phyloP scores from a whole-genome alignment of 2,329 filamentous ascomycete genomes.

The Lecanicillium sp. region DNA sequence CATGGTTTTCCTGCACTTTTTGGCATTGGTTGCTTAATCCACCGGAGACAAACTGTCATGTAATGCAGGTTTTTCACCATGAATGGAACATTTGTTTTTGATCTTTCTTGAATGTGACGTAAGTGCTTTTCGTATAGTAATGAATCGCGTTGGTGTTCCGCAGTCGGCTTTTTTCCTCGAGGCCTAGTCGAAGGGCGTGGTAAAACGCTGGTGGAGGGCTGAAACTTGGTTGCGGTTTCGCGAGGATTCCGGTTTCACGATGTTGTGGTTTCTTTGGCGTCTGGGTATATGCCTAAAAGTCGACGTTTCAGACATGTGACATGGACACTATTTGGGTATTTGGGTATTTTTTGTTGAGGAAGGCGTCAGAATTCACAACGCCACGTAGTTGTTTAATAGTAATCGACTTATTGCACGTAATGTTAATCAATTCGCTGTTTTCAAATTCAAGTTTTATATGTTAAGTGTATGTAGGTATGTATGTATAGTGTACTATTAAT shows the following conservation, averaged over 20 bases:
- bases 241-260: neutral
- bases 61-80: slow-evolving; percentile 13
- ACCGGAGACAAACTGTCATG: no score
- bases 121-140: no score
- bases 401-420: no score
- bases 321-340: no score
- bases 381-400: no score
- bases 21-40: neutral
- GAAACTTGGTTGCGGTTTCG: slow-evolving; percentile 8
- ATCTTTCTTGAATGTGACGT: neutral
- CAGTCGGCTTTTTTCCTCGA: neutral
- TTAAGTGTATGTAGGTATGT: neutral
- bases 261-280: neutral
- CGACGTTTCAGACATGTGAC: slow-evolving; percentile 4
- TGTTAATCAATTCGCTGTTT: no score
- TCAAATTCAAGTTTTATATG: neutral
- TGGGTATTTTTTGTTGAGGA: no score
- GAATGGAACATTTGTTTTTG: slow-evolving; percentile 1
- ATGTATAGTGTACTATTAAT: neutral
- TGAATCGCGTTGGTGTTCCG: no score
- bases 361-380: no score
- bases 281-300: no score
- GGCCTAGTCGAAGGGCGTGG: neutral
- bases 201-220: neutral
- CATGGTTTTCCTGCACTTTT: slow-evolving; percentile 12